These are phyloP conservation scores for Anaeramoeba flamelloides DNA, from an alignment of 78 protist species.

Conservation along the genomic window DNA sequence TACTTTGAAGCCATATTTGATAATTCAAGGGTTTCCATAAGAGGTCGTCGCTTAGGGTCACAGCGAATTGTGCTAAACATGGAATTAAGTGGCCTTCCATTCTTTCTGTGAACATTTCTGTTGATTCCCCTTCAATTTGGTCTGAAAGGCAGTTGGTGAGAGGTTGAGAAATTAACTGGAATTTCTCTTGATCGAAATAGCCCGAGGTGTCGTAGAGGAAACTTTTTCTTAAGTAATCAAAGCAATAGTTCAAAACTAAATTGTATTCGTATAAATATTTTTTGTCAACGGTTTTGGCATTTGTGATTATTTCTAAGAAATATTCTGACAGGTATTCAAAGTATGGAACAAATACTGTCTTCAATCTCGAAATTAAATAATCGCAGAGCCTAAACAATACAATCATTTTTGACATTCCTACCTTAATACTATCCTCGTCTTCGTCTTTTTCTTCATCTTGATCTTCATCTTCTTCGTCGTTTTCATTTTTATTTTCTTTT, in stretches of 20 bases:
- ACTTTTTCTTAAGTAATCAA: neutral
- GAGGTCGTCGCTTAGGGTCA: neutral
- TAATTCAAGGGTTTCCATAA: neutral
- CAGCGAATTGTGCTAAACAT: neutral
- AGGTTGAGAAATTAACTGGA: neutral
- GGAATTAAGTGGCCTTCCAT: neutral
- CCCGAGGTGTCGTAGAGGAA: neutral
- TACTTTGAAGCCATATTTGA: neutral
- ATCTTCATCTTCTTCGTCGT: neutral
- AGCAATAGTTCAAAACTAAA: neutral
- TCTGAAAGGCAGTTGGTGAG: neutral
- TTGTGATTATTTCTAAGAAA: neutral
- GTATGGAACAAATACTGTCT: neutral
- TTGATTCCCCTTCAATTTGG: neutral
- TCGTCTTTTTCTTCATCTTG: neutral
- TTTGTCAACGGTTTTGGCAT: neutral
- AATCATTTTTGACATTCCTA: neutral
- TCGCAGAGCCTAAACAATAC: neutral
- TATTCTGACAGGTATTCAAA: neutral
- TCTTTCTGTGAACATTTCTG: neutral
- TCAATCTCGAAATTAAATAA: neutral
- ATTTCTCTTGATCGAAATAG: neutral
- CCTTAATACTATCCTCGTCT: neutral
- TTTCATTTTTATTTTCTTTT: neutral
- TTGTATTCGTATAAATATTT: neutral